phyloP scores from a whole-genome alignment of 2,329 filamentous ascomycete species.

The Aspergillus cejpii region DNA sequence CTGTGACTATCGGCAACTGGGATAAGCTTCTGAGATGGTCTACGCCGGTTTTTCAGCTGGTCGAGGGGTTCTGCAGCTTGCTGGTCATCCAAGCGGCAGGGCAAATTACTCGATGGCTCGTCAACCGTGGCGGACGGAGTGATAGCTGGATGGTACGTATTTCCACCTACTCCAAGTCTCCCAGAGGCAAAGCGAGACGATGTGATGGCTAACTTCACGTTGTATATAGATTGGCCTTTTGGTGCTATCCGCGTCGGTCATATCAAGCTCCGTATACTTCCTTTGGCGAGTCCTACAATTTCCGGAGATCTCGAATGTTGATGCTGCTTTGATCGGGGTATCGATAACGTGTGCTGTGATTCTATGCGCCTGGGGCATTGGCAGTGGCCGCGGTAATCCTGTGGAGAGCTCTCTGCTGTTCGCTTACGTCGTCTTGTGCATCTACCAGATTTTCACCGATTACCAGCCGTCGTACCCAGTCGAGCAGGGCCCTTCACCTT shows the following conservation, averaged over 20 bases:
- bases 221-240: slow-evolving; percentile 69
- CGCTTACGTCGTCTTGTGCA: slow-evolving; percentile 94
- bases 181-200: neutral
- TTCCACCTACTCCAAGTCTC: neutral
- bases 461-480: slow-evolving; percentile 74
- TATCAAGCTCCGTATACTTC: slow-evolving; percentile 91
- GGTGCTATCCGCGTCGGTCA: slow-evolving; percentile 79
- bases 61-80: slow-evolving; percentile 93
- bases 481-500: slow-evolving; percentile 46
- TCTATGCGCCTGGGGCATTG: slow-evolving; percentile 87
- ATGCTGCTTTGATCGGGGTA: slow-evolving; percentile 86
- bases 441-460: slow-evolving; percentile 99
- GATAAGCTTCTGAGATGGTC: slow-evolving; percentile 83
- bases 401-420: slow-evolving; percentile 93
- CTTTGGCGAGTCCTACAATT: slow-evolving; percentile 92
- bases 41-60: slow-evolving; percentile 86
- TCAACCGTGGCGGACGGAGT: slow-evolving; percentile 77
- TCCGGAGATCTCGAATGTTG: slow-evolving; percentile 84
- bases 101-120: slow-evolving; percentile 89
- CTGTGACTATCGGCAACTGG: slow-evolving; percentile 75
- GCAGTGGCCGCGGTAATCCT: slow-evolving; percentile 86
- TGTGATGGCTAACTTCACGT: slow-evolving; percentile 12
- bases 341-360: slow-evolving; percentile 90
- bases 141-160: slow-evolving; percentile 88
- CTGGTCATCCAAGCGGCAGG: slow-evolving; percentile 92